Evolutionary conservation across 2,329 filamentous ascomycete genomes (phyloP).

Genomic region (Trichoderma sp.): DNA sequence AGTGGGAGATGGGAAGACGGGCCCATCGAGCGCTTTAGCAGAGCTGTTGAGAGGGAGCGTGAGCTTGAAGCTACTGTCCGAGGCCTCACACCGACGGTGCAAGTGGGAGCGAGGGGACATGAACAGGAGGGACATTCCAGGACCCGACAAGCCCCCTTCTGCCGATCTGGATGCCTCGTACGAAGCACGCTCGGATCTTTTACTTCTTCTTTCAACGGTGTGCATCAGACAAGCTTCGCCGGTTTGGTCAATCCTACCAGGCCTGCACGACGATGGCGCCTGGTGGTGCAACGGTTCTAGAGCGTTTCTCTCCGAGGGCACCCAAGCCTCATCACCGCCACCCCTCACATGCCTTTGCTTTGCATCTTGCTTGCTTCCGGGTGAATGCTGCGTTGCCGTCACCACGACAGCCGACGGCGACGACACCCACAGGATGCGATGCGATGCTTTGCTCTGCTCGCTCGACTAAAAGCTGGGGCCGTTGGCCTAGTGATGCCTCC

Average conservation of each 20-base stretch:
- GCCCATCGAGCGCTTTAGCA: slow-evolving; percentile 3
- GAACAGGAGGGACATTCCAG: not conserved
- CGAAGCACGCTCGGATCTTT: too few species aligned
- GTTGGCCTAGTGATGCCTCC: slow-evolving; percentile 12
- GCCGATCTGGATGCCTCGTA: slow-evolving; percentile 10
- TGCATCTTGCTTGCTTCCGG: too few species aligned
- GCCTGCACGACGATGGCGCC: slow-evolving; percentile 3
- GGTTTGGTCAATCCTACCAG: not conserved
- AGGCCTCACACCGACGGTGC: slow-evolving; percentile 8
- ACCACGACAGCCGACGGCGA: slow-evolving; percentile 1
- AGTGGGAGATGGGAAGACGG: not conserved
- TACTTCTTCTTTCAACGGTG: too few species aligned
- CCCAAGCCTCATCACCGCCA: slow-evolving; percentile 1
- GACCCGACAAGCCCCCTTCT: not conserved
- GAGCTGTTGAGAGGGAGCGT: not conserved
- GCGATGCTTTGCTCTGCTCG: too few species aligned
- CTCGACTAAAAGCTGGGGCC: slow-evolving; percentile 8
- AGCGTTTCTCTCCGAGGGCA: slow-evolving; percentile 12
- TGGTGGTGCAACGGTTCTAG: slow-evolving; percentile 5
- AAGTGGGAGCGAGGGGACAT: slow-evolving; percentile 8
- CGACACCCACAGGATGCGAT: not conserved
- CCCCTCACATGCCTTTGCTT: not conserved
- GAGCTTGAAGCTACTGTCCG: not conserved
- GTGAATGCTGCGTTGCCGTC: slow-evolving; percentile 14
- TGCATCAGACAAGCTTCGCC: not conserved